Conservation (phyloP, 805 yeast species). For the Ogataea salicorniae region DNA sequence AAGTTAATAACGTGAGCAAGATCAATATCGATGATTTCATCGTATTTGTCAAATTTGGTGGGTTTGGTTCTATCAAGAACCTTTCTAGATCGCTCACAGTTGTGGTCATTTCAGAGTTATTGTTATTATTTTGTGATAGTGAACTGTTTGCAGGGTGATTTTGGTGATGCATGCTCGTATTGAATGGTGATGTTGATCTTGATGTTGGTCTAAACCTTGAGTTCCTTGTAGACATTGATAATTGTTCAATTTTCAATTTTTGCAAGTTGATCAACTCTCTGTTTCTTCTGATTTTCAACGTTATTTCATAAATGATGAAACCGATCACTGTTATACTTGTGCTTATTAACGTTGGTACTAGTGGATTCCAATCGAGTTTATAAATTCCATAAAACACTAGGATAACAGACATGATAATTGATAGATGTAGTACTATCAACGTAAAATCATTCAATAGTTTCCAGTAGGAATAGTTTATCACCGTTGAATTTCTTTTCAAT, state of each 20-base stretch:
- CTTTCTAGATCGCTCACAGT: slow-evolving; percentile 17
- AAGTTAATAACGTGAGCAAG: slow-evolving; percentile 61
- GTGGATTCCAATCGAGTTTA: slow-evolving; percentile 44
- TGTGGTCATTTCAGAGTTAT: neutral
- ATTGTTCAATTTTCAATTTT: slow-evolving; percentile 24
- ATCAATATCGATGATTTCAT: slow-evolving; percentile 67
- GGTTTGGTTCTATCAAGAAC: slow-evolving; percentile 21
- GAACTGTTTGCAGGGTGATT: neutral
- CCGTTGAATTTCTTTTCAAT: slow-evolving; percentile 70
- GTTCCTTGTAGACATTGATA: slow-evolving; percentile 15
- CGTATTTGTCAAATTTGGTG: slow-evolving; percentile 28
- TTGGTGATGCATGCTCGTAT: neutral
- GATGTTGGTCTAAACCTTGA: slow-evolving; percentile 7
- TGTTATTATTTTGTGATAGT: neutral
- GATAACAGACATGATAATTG: slow-evolving; percentile 57
- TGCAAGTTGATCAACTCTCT: slow-evolving; percentile 27
- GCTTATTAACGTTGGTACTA: slow-evolving; percentile 34
- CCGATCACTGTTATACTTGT: slow-evolving; percentile 33
- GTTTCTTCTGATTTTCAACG: slow-evolving; percentile 26
- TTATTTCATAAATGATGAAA: slow-evolving; percentile 28
- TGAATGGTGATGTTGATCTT: slow-evolving; percentile 21
- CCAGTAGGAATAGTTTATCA: slow-evolving; percentile 57
- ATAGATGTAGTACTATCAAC: slow-evolving; percentile 59
- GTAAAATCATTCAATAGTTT: slow-evolving; percentile 69
- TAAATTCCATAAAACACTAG: slow-evolving; percentile 65